These are phyloP conservation scores for Psilocybe sp. DNA, from an alignment of 768 basidiomycete genomes.

Conservation along the genomic window DNA sequence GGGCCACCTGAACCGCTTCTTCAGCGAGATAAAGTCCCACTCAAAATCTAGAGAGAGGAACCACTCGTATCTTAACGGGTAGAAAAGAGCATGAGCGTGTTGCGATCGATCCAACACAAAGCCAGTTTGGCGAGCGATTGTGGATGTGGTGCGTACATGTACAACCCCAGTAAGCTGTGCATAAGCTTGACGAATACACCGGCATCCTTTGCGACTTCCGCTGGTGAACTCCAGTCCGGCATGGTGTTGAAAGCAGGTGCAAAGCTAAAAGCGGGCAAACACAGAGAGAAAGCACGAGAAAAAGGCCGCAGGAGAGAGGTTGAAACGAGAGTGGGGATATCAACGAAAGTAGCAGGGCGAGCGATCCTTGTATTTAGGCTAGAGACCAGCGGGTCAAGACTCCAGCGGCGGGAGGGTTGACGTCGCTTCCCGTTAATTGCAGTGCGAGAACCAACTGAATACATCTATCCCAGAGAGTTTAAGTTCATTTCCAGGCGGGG, in stretches of 20 bases:
- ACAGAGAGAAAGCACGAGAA: no score
- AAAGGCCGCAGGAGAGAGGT: no score
- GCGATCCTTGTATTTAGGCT: no score
- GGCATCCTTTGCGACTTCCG: conserved; percentile 44
- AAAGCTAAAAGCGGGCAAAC: no score
- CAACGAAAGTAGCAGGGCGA: no score
- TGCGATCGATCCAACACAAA: background rate
- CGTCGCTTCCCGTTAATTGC: no score
- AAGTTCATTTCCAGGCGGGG: no score
- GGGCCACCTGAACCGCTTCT: conserved; percentile 63
- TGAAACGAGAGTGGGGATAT: no score
- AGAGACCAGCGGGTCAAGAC: no score
- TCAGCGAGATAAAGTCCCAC: conserved; percentile 55
- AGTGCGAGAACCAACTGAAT: no score
- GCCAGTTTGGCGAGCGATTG: background rate
- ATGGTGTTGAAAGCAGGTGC: conserved; percentile 22
- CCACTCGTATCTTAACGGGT: conserved; percentile 54
- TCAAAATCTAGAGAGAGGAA: conserved; percentile 61
- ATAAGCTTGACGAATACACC: conserved; percentile 48
- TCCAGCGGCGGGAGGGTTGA: no score
- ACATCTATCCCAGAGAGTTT: no score
- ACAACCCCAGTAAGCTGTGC: conserved; percentile 57
- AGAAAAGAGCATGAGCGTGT: background rate
- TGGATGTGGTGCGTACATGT: conserved; percentile 35
- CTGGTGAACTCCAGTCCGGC: conserved; percentile 53